phyloP scores from a whole-genome alignment of 179 eudicot species.

The Gypsophila paniculata region DNA sequence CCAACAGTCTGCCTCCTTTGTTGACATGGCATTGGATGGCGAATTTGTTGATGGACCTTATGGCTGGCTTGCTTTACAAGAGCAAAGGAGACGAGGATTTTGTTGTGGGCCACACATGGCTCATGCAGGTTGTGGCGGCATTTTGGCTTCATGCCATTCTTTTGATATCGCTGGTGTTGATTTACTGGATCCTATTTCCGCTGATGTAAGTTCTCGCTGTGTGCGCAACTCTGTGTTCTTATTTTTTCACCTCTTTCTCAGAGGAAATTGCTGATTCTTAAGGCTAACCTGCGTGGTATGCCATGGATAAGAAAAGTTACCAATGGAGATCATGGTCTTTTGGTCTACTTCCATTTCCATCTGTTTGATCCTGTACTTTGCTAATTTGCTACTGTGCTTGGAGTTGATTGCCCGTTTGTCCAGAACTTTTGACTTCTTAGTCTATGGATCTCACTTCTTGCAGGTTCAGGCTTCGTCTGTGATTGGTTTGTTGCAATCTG shows the following conservation, averaged over 20 bases:
- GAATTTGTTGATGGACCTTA: slow-evolving; percentile 89
- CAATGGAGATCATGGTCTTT: neutral
- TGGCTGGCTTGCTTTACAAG: slow-evolving; percentile 93
- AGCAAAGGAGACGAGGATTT: slow-evolving; percentile 88
- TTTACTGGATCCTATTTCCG: slow-evolving; percentile 77
- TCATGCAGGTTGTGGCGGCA: slow-evolving; percentile 99
- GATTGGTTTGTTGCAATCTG: slow-evolving; percentile 78
- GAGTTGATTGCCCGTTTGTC: slow-evolving; percentile 6
- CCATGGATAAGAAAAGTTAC: neutral
- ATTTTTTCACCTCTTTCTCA: neutral
- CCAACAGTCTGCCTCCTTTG: slow-evolving; percentile 93
- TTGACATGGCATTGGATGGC: slow-evolving; percentile 86
- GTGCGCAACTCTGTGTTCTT: neutral
- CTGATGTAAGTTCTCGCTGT: slow-evolving; percentile 59
- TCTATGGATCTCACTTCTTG: slow-evolving; percentile 19
- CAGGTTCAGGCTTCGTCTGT: slow-evolving; percentile 96
- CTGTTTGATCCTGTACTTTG: neutral
- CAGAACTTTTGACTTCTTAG: neutral
- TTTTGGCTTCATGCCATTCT: slow-evolving; percentile 88
- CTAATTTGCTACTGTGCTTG: neutral
- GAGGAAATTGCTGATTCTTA: neutral
- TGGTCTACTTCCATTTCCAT: neutral
- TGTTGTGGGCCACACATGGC: slow-evolving; percentile 92
- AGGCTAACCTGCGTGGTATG: slow-evolving; percentile 9
- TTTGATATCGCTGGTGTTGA: slow-evolving; percentile 91